Percentiles rank a stretch among this genome's conserved stretches.
Conservation (phyloP, 768 basidiomycete species). For the Xanthoconium stramineum region DNA sequence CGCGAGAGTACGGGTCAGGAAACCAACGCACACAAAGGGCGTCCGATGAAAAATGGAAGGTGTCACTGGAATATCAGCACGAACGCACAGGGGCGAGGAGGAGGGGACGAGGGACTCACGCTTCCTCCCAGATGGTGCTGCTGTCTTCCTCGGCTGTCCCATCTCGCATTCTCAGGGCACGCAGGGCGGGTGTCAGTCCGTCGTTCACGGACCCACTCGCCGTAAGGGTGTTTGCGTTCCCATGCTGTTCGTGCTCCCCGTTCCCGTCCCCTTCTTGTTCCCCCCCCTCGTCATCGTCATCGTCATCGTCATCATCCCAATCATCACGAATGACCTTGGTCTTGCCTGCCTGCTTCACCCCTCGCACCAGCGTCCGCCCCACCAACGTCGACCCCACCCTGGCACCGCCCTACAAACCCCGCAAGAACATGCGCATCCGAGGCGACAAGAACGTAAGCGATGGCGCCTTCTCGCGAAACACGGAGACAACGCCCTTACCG, state of each 20-base stretch:
- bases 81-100: not conserved
- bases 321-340: conserved; percentile 40
- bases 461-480: not conserved
- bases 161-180: not conserved
- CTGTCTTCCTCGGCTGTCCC: conserved; percentile 25
- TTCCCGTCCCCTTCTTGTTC: not conserved
- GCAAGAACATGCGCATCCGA: not conserved
- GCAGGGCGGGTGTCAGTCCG: not conserved
- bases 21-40: too few relatives aligned
- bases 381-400: not conserved
- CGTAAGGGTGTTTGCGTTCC: not conserved
- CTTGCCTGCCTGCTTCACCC: not conserved
- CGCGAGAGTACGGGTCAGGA: too few relatives aligned
- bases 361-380: not conserved
- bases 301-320: conserved; percentile 58
- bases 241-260: too few relatives aligned
- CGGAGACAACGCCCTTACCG: conserved; percentile 7
- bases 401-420: conserved; percentile 3
- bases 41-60: too few relatives aligned
- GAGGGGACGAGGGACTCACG: conserved; percentile 45
- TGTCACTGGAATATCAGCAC: conserved; percentile 12
- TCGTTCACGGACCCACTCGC: not conserved
- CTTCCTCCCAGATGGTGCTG: conserved; percentile 63
- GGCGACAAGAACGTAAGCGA: conserved; percentile 13
- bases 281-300: conserved; percentile 10